Evolutionary conservation across 2,329 filamentous ascomycete genomes (phyloP), one percentile per base, ranked within the genome.

Genomic region (Metarhizium brunneum): DNA sequence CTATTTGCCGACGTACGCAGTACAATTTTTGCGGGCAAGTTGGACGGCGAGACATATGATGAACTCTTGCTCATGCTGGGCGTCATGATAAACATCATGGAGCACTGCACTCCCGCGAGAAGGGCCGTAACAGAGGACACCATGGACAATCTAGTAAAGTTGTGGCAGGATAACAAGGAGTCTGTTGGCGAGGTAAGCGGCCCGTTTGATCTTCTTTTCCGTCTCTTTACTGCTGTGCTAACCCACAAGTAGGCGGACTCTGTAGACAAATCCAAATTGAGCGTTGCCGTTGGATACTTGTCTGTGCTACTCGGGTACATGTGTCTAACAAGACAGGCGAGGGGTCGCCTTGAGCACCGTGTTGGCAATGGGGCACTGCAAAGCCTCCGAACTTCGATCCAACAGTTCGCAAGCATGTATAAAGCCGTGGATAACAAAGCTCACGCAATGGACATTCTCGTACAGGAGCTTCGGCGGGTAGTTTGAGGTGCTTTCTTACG

Each of bases 251-350:
- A 89, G 81, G 85, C 84, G 56, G 83, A 87, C 63, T 87, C 85
- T 1, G 79, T 85, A 55, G 82, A 90, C 64, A 89, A 92, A 66
- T 86, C 85, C 30, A 85, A 88, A 57, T 79, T 87, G 52, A 90
- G 92, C 62, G 90, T 97, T 32, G 86, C 88, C 1, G 84, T 92
- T 67, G 92, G 90, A 16, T 96, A 96, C 67, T 77, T 96, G 29
- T 85, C 90, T 0, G 85, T 96, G 14, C 76, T 96, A 6, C 77
- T 97, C 2, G 90, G 90, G 18, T 94, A 91, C 61, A 73, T 96
- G 29, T 91, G 85, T 62, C 75, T 94, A 32, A 70, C 75, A 52
- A 63, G 69, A 11, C 70, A 74, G 4, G 72, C 76, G 7, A 71
- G 75, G 49, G 67, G 71, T 50, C 72, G 71, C 30, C 71, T 83